Evolutionary conservation across 805 yeast species (phyloP), one percentile per base, ranked within the genome.

Genomic region (Komagataella mondaviorum): DNA sequence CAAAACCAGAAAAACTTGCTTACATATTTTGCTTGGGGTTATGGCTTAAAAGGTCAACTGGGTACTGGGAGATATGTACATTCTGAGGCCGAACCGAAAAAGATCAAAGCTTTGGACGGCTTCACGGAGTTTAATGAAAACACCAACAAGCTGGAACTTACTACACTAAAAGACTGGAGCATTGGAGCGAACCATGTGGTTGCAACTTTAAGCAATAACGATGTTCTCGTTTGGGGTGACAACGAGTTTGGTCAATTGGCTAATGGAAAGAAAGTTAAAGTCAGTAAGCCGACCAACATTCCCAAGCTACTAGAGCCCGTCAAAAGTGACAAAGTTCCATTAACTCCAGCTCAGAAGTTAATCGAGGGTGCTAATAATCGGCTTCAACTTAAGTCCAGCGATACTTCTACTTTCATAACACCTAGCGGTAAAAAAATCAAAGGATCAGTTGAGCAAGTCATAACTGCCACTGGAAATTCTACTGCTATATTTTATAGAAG

Each of bases 171-270:
- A 51, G 63, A 69, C 44, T 75, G 88, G 75, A 63, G 76, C 6
- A 70, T 80, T 18, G 95, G 96, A 3, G 66, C 68, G 6, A 80
- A 81, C 55, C 96, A 90, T 59, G 69, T 71, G 0, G 72, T 83
- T 47, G 76, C 83, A 8, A 78, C 80, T 7, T 66, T 85, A 52
- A 64, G 71, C 46, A 83, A 83, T 54, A 75, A 75, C 18, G 88
- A 84, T 59, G 83, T 88, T 18, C 63, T 83, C 44, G 76, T 70
- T 4, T 88, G 96, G 88, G 99, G 99, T 22, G 83, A 80, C 47
- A 91, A 90, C 64, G 85, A 81, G 59, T 71, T 56, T 57, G 95
- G 91, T 22, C 96, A 91, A 67, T 72, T 87, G 47, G 96, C 95
- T 10, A 87, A 81, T 60, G 95, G 96, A 24, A 85, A 84, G 59